Percentiles rank a stretch among this genome's conserved stretches.
These are phyloP conservation scores for Pistacia atlantica DNA, from an alignment of 345 rosid genomes.

Conservation along the genomic window DNA sequence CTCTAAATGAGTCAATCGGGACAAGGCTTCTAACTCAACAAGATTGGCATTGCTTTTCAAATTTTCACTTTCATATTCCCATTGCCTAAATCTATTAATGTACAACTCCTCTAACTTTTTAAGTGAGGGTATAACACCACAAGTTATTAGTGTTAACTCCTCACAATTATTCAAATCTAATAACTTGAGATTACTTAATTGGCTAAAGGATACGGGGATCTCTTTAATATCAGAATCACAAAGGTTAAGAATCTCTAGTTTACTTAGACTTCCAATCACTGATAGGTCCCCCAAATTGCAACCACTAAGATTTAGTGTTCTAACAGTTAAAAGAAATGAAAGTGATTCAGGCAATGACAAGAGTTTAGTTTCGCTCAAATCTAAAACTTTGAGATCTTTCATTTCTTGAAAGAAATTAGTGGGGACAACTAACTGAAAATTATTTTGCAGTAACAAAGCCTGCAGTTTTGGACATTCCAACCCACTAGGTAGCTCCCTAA, in stretches of 20 bases:
- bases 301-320: not conserved
- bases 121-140: not conserved
- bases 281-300: no score
- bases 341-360: not conserved
- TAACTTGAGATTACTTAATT: not conserved
- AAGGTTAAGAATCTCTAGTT: not conserved
- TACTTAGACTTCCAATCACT: no score
- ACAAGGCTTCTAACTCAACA: not conserved
- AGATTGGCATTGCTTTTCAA: not conserved
- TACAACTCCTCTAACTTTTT: not conserved
- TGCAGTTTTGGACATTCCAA: conserved; percentile 11
- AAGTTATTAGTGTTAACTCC: not conserved
- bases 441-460: not conserved
- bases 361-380: not conserved
- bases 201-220: not conserved
- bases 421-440: not conserved
- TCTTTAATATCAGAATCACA: no score
- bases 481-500: not conserved
- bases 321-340: not conserved
- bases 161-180: not conserved
- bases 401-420: not conserved
- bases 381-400: conserved; percentile 1
- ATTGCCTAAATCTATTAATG: not conserved
- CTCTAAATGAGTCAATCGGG: no score
- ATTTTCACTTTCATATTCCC: not conserved